These are phyloP conservation scores for Elaphomyces granulatus DNA, from an alignment of 495 filamentous ascomycete genomes.

Conservation along the genomic window DNA sequence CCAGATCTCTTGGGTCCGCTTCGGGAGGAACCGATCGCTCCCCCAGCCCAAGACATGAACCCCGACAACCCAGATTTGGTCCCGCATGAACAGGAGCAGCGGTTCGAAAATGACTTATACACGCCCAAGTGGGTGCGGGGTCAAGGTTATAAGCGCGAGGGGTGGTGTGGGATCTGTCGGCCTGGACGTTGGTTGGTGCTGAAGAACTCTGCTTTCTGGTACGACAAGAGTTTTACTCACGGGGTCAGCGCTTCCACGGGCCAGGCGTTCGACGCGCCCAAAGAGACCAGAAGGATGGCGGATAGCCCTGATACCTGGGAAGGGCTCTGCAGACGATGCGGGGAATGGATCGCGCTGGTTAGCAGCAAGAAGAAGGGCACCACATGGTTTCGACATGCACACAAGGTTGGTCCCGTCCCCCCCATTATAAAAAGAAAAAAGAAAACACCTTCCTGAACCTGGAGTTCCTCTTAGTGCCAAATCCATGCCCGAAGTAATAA, in stretches of 20 bases:
- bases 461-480: no score
- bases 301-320: constrained; percentile 74
- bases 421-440: no score
- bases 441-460: no score
- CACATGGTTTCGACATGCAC: constrained; percentile 72
- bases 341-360: constrained; percentile 63
- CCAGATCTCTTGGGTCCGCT: constrained; percentile 61
- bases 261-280: constrained; percentile 54
- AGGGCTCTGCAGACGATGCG: constrained; percentile 61
- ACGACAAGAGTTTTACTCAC: constrained; percentile 71
- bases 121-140: constrained; percentile 67
- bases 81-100: constrained; percentile 61
- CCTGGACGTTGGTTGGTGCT: constrained; percentile 68
- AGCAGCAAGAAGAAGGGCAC: constrained; percentile 80
- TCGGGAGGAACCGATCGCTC: constrained; percentile 49
- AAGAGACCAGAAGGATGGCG: constrained; percentile 57
- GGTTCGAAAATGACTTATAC: constrained; percentile 65
- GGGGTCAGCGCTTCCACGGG: constrained; percentile 69
- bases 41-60: constrained; percentile 62
- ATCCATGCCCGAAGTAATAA: no score
- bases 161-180: constrained; percentile 75
- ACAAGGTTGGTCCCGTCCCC: constrained; percentile 60
- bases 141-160: constrained; percentile 68
- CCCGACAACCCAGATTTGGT: constrained; percentile 52
- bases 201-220: constrained; percentile 79